Evolutionary conservation across 768 basidiomycete species (phyloP), one percentile per base, ranked within the genome.

Genomic region (Trametes cinnabarina): DNA sequence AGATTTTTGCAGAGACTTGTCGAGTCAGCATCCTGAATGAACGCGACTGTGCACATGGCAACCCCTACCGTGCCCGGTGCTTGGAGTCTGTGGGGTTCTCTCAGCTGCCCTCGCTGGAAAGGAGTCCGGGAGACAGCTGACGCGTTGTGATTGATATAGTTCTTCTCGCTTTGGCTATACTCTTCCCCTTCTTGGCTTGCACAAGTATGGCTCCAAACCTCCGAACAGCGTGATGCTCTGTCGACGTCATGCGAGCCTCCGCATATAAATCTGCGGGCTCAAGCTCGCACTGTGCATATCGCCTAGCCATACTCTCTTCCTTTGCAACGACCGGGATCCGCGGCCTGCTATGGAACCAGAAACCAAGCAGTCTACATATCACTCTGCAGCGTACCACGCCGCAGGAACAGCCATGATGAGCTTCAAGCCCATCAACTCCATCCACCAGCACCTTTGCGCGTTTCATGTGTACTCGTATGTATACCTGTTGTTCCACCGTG

Each of bases 351-450:
- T 72, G 73, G 65, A 74, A 19, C 41, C 67, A 41, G 67, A 67
- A 28, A 63, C 68, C 3, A 71, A 70, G 48, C 63, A 61, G 22
- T 60, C 66, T 17, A 43, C 58, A 8, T 73, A 73, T 51, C 69
- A 66, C 47, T 58, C 68, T 8, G 26, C 63, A 15, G 51, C 66
- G 4, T 72, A 71, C 64, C 61, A 67, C 10, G 59, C 63, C 4
- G 67, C 71, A 12, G 69, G 66, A 19, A 56, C 58, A 12, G 66
- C 64, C 0, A 65, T 73, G 61, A 70, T 69, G 57, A 70, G 69
- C 61, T 69, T 75, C 56, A 63, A 63, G 28, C 77, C 76, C 20
- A 72, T 79, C 47, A 72, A 74, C 40, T 62, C 65, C 11, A 70
- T 69, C 34, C 70, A 69, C 56, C 70, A 68, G 59, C 65, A 68